Base-by-base conservation (phyloP, 805 yeast species). In the Ogataea dorogensis region DNA sequence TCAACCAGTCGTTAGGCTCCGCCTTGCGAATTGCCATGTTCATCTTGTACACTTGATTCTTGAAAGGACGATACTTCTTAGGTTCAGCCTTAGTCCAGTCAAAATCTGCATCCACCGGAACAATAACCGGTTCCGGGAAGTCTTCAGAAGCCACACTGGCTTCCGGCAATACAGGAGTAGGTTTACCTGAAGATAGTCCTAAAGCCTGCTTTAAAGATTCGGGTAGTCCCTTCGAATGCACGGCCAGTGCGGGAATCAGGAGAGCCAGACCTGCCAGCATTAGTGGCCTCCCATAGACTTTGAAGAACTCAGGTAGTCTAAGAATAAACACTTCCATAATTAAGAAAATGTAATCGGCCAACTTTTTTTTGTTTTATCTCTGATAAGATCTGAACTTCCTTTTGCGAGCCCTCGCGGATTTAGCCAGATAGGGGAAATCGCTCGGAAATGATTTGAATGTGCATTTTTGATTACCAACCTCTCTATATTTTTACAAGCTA, bases 21-120 rank as follows among this genome's bases (percentile, higher is more conserved):
- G 68, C 50, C 51, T 69, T 64, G 41, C 68, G 63, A 33, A 81
- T 67, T 1, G 81, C 83, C 81, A 83, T 73, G 3, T 81, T 80
- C 58, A 82, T 59, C 43, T 69, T 71, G 48, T 80, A 74, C n/a
- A 51, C 57, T 1, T 68, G 73, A 34, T 67, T 65, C 42, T 71
- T 73, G 56, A 71, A 74, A 1, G 79, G 78, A 31, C 64, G 49
- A 28, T 41, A 75, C 14, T 63, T 63, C 28, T 57, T 51, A 0
- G 81, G 81, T 28, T 63, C 56, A 5, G 58, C 55, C 4, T 46
- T 43, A 10, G 56, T 38, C 77, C 81, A 79, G 13, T 69, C 51
- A 41, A 73, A 71, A 36, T 55, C 55, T 3, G 56, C 40, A 15
- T 44, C 48, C 3, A 66, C 66, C 1, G 75, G 56, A 1, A 36